phyloP scores from a whole-genome alignment of 2,329 filamentous ascomycete genomes.

The Epichloe gansuensis region DNA sequence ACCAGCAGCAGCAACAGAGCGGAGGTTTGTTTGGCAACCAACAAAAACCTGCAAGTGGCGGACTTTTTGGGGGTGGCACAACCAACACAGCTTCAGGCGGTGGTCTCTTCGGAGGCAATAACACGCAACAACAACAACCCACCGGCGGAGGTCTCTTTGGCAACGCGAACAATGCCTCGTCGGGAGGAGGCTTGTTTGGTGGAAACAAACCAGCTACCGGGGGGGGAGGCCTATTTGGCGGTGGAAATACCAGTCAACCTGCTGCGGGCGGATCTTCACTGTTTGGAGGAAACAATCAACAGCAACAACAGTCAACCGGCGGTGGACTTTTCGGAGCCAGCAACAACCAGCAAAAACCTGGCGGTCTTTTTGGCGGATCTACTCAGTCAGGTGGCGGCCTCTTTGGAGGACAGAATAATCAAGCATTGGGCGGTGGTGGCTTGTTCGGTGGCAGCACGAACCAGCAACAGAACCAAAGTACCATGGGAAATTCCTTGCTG shows the following conservation, averaged over 20 bases:
- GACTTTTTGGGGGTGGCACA: slow-evolving; percentile 22
- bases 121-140: slow-evolving; percentile 29
- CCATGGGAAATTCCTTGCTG: slow-evolving; percentile 43
- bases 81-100: slow-evolving; percentile 20
- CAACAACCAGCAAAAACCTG: slow-evolving; percentile 27
- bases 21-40: slow-evolving; percentile 35
- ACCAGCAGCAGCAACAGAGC: slow-evolving; percentile 17
- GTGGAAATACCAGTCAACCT: slow-evolving; percentile 19
- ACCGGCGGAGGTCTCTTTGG: slow-evolving; percentile 21
- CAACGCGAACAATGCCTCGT: slow-evolving; percentile 16
- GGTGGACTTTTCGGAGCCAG: slow-evolving; percentile 37
- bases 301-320: slow-evolving; percentile 22
- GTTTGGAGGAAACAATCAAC: slow-evolving; percentile 31
- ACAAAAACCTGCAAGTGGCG: slow-evolving; percentile 23
- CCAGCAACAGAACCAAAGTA: slow-evolving; percentile 36
- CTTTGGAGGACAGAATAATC: slow-evolving; percentile 38
- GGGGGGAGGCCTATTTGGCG: slow-evolving; percentile 28
- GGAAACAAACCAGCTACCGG: slow-evolving; percentile 21
- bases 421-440: slow-evolving; percentile 28
- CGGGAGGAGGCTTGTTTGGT: slow-evolving; percentile 27
- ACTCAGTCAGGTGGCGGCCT: slow-evolving; percentile 35
- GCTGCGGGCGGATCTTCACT: slow-evolving; percentile 27
- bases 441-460: slow-evolving; percentile 34
- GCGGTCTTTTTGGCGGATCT: slow-evolving; percentile 39
- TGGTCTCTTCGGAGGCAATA: slow-evolving; percentile 31